These are phyloP conservation scores for Epichloe scottii DNA, from an alignment of 2,329 filamentous ascomycete species.

Conservation along the genomic window DNA sequence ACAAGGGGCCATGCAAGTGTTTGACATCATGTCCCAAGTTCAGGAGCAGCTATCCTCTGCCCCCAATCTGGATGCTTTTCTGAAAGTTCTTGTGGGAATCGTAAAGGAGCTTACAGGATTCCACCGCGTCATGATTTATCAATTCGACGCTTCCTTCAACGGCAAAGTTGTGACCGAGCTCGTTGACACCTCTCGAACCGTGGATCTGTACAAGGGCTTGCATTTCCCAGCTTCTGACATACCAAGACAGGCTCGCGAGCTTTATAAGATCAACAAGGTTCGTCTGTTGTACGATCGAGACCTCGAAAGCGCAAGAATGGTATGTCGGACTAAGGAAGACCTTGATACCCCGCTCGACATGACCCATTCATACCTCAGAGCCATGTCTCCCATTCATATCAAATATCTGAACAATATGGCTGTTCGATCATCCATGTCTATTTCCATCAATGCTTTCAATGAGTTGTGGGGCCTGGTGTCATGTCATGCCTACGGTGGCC, in stretches of 20 bases:
- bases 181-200: conserved; percentile 66
- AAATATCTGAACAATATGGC: conserved; percentile 85
- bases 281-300: conserved; percentile 78
- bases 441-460: conserved; percentile 76
- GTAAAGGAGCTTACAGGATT: conserved; percentile 85
- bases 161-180: conserved; percentile 80
- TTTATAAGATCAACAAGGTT: conserved; percentile 85
- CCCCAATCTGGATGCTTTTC: conserved; percentile 54
- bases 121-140: conserved; percentile 85
- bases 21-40: conserved; percentile 84
- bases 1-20: conserved; percentile 76
- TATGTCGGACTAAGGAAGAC: conserved; percentile 65
- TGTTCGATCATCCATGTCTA: conserved; percentile 88
- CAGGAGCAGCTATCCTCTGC: conserved; percentile 75
- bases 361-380: conserved; percentile 71
- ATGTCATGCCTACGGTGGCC: conserved; percentile 66
- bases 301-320: conserved; percentile 63
- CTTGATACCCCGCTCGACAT: conserved; percentile 67
- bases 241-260: conserved; percentile 70
- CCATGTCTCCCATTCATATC: conserved; percentile 82
- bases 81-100: conserved; percentile 74
- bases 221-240: conserved; percentile 85
- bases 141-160: conserved; percentile 74
- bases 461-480: conserved; percentile 83
- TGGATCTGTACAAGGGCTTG: conserved; percentile 75